A percentile compares a stretch with the other conserved stretches of the same genome.
These are phyloP conservation scores for Penicillium salamii DNA, from an alignment of 495 filamentous ascomycete genomes.

Conservation along the genomic window DNA sequence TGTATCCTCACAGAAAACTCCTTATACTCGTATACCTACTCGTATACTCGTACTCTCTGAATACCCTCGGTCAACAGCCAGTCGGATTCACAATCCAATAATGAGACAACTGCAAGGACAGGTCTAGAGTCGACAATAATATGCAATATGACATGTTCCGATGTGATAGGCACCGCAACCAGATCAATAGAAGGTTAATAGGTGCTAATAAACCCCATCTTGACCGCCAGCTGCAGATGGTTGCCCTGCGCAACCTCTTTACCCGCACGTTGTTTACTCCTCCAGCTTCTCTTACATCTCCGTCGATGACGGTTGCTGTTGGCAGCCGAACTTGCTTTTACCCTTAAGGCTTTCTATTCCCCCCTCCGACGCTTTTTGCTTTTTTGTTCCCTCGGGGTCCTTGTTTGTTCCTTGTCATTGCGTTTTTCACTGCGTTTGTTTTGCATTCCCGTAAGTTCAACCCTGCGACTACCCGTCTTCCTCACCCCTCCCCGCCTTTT, in stretches of 20 bases:
- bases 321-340: constrained; percentile 15
- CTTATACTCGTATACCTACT: too few relatives aligned
- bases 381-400: constrained; percentile 17
- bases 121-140: background rate
- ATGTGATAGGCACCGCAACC: constrained; percentile 5
- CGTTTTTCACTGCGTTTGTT: constrained; percentile 22
- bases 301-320: constrained; percentile 30
- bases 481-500: background rate
- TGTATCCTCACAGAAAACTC: too few relatives aligned
- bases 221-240: constrained; percentile 24
- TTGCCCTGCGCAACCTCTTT: constrained; percentile 42
- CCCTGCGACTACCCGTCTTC: constrained; percentile 22
- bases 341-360: too few relatives aligned
- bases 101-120: background rate
- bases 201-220: constrained; percentile 4
- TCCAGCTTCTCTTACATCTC: constrained; percentile 22
- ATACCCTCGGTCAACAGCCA: too few relatives aligned
- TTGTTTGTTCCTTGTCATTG: constrained; percentile 3
- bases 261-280: constrained; percentile 40
- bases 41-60: too few relatives aligned
- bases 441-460: constrained; percentile 25
- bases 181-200: constrained; percentile 3
- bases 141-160: constrained; percentile 8
- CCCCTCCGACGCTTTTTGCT: constrained; percentile 14
- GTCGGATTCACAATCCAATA: too few relatives aligned